Evolutionary conservation across 1,139 yeast genomes (phyloP), one percentile per base, ranked within the genome.

Genomic region (Magnusiomyces suaveolens): DNA sequence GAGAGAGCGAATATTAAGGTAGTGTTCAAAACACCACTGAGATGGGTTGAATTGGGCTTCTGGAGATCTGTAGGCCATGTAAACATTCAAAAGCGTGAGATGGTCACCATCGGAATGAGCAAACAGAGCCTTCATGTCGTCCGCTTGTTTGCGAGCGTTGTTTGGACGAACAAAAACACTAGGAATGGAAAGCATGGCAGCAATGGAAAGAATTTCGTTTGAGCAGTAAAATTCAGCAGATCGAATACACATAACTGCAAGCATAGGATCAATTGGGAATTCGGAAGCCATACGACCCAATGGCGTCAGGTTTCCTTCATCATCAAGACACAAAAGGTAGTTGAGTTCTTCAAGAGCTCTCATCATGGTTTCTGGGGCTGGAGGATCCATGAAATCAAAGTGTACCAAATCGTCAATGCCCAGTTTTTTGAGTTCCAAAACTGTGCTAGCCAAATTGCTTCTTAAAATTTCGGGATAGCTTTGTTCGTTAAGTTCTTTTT

Each of bases 321-420:
- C 97, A 60, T 89, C 88, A 56, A 92, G 77, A 73, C 97, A 92
- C 29, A 84, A 83, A 59, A 92, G 75, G 67, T 88, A 92, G 67
- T 92, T 90, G 66, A 92, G 78, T 70, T 92, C 98, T 71, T 92
- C 98, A 62, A 92, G 75, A 0, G 98, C 97, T 69, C 97, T 80
- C 97, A 92, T 90, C 98, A 92, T 92, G 8, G 98, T 92, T 71
- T 92, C 98, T 3, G 97, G 97, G 0, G 98, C 97, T n/a, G 98
- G 98, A 8, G 98, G 97, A 67, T 92, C 98, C 96, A 92, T 92
- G 66, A 92, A 92, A 69, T 92, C 98, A 67, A 92, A 92, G 71
- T 92, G 97, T 36, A 92, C 98, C 67, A 92, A 79, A 71, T 92
- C 98, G 67, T 92, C 96, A 61, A 92, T 80, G 23, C 97, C 97